Conservation (phyloP, 176 grass and related monocot species). For the Oropetium thomaeum region DNA sequence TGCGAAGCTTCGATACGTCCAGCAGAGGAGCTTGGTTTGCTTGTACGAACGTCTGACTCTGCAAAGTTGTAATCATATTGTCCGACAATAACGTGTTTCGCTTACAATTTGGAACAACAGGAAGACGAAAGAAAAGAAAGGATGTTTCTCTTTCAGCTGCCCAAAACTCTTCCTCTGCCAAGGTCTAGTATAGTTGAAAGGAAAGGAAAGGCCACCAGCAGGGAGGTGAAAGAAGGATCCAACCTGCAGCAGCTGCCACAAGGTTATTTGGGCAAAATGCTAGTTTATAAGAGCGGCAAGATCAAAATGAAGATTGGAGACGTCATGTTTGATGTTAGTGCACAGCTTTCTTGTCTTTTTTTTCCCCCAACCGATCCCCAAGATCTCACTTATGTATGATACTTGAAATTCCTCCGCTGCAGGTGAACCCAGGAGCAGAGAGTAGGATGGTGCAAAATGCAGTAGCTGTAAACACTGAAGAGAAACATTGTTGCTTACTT, state of each 20-base stretch:
- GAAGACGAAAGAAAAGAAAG: conserved; percentile 36
- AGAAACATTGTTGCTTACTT: conserved; percentile 51
- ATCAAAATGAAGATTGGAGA: conserved; percentile 91
- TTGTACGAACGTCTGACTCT: conserved; percentile 33
- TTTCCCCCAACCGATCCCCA: neutral
- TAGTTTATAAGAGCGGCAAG: conserved; percentile 76
- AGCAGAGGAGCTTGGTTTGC: conserved; percentile 62
- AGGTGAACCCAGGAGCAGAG: conserved; percentile 60
- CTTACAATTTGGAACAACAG: conserved; percentile 33
- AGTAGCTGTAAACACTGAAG: conserved; percentile 55
- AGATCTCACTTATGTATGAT: neutral
- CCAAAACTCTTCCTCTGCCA: conserved; percentile 53
- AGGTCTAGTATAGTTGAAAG: conserved; percentile 31
- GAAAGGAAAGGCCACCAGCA: conserved; percentile 34
- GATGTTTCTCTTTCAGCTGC: conserved; percentile 75
- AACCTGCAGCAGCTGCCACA: conserved; percentile 61
- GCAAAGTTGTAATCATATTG: neutral
- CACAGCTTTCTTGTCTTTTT: neutral
- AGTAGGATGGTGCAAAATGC: conserved; percentile 45
- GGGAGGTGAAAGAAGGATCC: conserved; percentile 49
- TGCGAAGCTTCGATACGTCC: conserved; percentile 42
- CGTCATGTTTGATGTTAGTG: conserved; percentile 65
- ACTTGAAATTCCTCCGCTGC: conserved; percentile 6
- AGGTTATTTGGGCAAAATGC: conserved; percentile 71
- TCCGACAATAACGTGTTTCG: neutral